Evolutionary conservation across 139 green algal species (phyloP), one percentile per base, ranked within the genome.

Genomic region (Coelastrella sp.): DNA sequence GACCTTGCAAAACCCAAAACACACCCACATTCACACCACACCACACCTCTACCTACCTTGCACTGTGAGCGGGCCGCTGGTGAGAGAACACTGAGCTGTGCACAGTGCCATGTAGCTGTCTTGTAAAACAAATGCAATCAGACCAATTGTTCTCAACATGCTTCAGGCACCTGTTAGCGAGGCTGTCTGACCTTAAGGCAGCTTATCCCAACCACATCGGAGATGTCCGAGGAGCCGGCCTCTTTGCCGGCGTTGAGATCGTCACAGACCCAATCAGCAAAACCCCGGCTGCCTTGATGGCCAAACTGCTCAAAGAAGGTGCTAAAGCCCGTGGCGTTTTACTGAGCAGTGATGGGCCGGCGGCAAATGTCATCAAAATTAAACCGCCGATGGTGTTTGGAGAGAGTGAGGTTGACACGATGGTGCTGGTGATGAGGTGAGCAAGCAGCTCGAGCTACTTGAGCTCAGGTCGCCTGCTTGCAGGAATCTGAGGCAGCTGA

Each of bases 361-460:
- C 92, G 22, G 92, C 93, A 72, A 96, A 96, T 75, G 92, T 97
- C 6, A 83, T 97, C 74, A 97, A 97, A 91, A 94, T 97, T 79
- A 97, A 97, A 92, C 95, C 95, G 35, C 95, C 95, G 0, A 82
- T 97, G 90, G 93, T 93, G 57, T 97, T 97, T 82, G 84, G 81
- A 6, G 12, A 68, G 24, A n/a, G 20, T 22, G 92, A 97, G 80
- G 95, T 90, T 8, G 93, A 96, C 65, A 59, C 63, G 7, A 86
- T 97, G 78, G 70, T 96, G 7, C 24, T 88, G 8, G 93, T 91
- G 1, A 85, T 98, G 9, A 89, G 91, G 93, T 95, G 86, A 22
- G 89, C 61, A 24, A 22, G 89, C 61, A 24, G 78, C 17, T 22
- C 15, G n/a, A n/a, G n/a, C n/a, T n/a, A n/a, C n/a, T n/a, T n/a